Conservation (phyloP, 2,329 filamentous ascomycete genomes). For the Claviceps citrina region DNA sequence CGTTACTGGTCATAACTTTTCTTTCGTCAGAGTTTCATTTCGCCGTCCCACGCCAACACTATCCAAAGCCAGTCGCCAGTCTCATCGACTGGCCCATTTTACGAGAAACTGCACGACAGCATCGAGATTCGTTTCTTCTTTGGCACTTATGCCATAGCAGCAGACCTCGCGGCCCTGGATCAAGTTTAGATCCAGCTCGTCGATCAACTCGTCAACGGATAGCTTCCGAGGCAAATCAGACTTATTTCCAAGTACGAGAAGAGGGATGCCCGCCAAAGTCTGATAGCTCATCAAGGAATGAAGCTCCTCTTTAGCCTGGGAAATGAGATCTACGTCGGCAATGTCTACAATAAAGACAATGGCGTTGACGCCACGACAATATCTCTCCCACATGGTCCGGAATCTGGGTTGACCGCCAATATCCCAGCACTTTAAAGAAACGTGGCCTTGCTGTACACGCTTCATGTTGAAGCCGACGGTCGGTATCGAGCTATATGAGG, state of each 20-base stretch:
- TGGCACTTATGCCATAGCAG: constrained; percentile 96
- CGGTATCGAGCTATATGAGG: constrained; percentile 67
- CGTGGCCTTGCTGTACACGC: constrained; percentile 91
- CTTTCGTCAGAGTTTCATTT: constrained; percentile 2
- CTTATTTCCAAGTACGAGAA: constrained; percentile 93
- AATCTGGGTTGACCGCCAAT: constrained; percentile 93
- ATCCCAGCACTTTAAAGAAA: constrained; percentile 98
- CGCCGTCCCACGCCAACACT: constrained; percentile 1
- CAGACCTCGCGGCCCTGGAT: constrained; percentile 89
- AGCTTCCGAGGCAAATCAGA: constrained; percentile 85
- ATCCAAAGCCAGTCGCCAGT: constrained; percentile 11
- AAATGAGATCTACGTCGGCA: constrained; percentile 65
- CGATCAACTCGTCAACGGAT: constrained; percentile 89
- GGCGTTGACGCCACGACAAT: constrained; percentile 92
- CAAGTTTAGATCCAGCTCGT: constrained; percentile 73
- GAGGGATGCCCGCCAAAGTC: constrained; percentile 73
- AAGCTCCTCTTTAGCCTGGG: constrained; percentile 80
- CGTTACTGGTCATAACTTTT: constrained; percentile 6
- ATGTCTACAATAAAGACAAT: constrained; percentile 98
- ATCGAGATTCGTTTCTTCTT: constrained; percentile 96
- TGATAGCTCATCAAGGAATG: constrained; percentile 76
- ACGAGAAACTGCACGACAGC: constrained; percentile 95
- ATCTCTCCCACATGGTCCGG: constrained; percentile 97
- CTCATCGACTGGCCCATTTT: constrained; percentile 67
- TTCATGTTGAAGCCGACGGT: constrained; percentile 99